phyloP scores from a whole-genome alignment of 345 rosid species.

The Brassica incana region DNA sequence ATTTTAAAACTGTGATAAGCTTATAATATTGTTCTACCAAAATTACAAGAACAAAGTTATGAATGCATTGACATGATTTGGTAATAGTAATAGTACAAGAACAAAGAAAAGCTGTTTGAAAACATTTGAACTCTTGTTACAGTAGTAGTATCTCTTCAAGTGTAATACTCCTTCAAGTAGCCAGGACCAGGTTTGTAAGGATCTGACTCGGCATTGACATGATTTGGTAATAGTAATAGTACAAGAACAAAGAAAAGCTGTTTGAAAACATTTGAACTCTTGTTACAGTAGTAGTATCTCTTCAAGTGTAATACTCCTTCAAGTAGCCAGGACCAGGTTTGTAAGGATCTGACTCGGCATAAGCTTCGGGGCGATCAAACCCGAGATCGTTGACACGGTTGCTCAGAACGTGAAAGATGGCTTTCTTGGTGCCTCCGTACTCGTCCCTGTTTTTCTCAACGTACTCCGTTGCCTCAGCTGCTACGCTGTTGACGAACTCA shows the following conservation, averaged over 20 bases:
- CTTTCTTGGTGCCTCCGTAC: constrained; percentile 79
- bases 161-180: constrained; percentile 57
- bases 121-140: not conserved
- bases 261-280: not conserved
- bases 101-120: not conserved
- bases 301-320: constrained; percentile 59
- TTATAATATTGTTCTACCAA: not conserved
- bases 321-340: constrained; percentile 74
- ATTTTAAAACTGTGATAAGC: not conserved
- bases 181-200: constrained; percentile 81
- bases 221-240: constrained; percentile 3
- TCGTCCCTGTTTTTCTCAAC: constrained; percentile 71
- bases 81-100: constrained; percentile 3
- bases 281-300: not conserved
- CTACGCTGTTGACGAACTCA: constrained; percentile 75
- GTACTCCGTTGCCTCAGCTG: constrained; percentile 81
- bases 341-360: constrained; percentile 66
- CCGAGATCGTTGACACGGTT: constrained; percentile 85
- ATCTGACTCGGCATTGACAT: constrained; percentile 52
- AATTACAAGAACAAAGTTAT: not conserved
- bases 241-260: not conserved
- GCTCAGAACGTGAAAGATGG: constrained; percentile 82
- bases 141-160: constrained; percentile 31
- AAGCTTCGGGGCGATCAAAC: constrained; percentile 69
- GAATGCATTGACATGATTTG: not conserved